Conservation (phyloP, 1,284 basidiomycete genomes). For the Tetrapyrgos nigripes region DNA sequence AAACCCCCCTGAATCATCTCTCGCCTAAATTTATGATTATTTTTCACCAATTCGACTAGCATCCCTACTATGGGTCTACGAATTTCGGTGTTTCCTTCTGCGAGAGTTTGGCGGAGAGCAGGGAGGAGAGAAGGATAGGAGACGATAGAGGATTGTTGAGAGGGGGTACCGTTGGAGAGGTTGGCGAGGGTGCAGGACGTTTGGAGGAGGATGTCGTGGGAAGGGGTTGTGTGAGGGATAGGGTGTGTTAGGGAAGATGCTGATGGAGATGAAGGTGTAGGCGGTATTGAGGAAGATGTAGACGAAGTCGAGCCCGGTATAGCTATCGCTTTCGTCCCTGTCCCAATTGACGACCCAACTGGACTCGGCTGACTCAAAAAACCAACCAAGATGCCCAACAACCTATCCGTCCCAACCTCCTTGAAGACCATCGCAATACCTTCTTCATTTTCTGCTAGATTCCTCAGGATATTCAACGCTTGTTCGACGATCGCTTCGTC, state of each 20-base stretch:
- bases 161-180: background rate
- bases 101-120: slow-evolving; percentile 60
- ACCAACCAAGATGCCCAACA: slow-evolving; percentile 26
- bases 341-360: slow-evolving; percentile 63
- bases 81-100: slow-evolving; percentile 59
- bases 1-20: slow-evolving; percentile 35
- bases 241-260: slow-evolving; percentile 43
- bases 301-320: background rate
- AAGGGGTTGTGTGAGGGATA: slow-evolving; percentile 56
- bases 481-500: slow-evolving; percentile 69
- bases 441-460: slow-evolving; percentile 65
- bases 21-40: slow-evolving; percentile 6
- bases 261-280: background rate
- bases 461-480: slow-evolving; percentile 64
- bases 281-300: background rate
- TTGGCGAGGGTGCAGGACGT: slow-evolving; percentile 29
- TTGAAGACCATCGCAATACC: slow-evolving; percentile 66
- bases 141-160: slow-evolving; percentile 43
- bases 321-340: slow-evolving; percentile 2
- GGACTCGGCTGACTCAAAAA: slow-evolving; percentile 42
- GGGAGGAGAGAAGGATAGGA: slow-evolving; percentile 54
- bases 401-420: slow-evolving; percentile 51
- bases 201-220: slow-evolving; percentile 59
- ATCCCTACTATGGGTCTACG: slow-evolving; percentile 66
- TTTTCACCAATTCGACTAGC: slow-evolving; percentile 52